Conservation (phyloP, 805 yeast species). For the Starmera caribaea region DNA sequence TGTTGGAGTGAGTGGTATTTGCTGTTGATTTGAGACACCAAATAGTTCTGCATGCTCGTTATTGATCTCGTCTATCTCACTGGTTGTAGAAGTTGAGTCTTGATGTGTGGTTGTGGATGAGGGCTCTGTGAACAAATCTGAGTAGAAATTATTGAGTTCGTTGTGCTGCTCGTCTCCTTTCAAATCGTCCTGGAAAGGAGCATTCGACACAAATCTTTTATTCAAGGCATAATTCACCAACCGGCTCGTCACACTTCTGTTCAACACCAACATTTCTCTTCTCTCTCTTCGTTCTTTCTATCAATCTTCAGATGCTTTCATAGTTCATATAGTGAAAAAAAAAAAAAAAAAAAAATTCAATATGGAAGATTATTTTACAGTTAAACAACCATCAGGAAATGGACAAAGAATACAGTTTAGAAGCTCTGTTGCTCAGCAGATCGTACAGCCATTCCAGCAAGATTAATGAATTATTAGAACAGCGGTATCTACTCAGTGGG, state of each 20-base stretch:
- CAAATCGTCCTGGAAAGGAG: constrained; percentile 5
- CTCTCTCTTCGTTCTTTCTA: too few species aligned
- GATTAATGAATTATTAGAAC: constrained; percentile 23
- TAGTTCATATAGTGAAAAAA: neutral
- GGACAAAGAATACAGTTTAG: constrained; percentile 17
- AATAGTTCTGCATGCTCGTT: constrained; percentile 22
- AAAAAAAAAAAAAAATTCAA: constrained; percentile 1
- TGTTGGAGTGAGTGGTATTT: constrained; percentile 4
- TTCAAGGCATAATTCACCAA: too few species aligned
- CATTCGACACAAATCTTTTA: too few species aligned
- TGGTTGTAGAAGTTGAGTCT: neutral
- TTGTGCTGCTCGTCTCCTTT: constrained; percentile 15
- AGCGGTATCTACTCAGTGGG: constrained; percentile 22
- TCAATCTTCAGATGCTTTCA: too few species aligned
- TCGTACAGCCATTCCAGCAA: constrained; percentile 8
- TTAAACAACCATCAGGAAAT: constrained; percentile 1
- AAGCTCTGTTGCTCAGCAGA: constrained; percentile 11
- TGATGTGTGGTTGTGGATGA: neutral
- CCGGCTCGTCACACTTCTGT: too few species aligned
- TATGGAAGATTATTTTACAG: neutral
- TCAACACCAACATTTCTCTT: too few species aligned
- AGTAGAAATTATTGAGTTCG: constrained; percentile 26
- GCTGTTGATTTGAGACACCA: constrained; percentile 5
- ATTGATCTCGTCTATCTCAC: constrained; percentile 25
- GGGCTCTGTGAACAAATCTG: constrained; percentile 22